Evolutionary conservation across 257 asterid genomes (phyloP), one percentile per base, ranked within the genome.

Genomic region (Solanum paucissectum): DNA sequence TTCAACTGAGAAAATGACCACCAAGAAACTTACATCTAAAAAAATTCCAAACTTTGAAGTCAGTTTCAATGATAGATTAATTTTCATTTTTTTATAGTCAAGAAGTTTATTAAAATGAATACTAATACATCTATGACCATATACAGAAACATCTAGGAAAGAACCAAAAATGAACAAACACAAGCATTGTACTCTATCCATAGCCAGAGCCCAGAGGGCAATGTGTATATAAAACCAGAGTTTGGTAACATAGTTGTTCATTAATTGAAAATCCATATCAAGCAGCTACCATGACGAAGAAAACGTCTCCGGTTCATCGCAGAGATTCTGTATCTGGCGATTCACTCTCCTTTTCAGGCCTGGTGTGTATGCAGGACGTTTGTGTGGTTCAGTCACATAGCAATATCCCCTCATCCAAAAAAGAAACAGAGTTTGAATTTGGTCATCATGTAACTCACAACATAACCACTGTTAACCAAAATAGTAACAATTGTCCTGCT

Each of bases 341-440:
- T 66, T 94, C 97, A 1, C 93, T 94, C 89, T 93, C 96, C 87
- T 95, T 94, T 37, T 74, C 94, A 34, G 88, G 93, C 89, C 90
- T 93, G 3, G 91, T 93, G 46, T 89, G 92, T 81, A 79, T 77
- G 38, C 94, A 91, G 75, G 90, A 93, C n/a, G 89, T 81, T 25
- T 49, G 27, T 1, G 9, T 55, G 5, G 40, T 81, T 27, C 66
- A 46, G 27, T 3, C 42, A 46, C 68, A 29, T 23, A 46, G 18
- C 29, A 14, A 46, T 9, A 81, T 49, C 69, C 49, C 88, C 38
- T 38, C 83, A 62, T 79, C 64, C 18, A 79, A 88, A 77, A 69
- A 60, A 34, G 66, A 87, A 75, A 71, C 89, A 58, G 93, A 90
- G 42, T 93, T 94, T 8, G 93, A 92, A 87, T 93, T 92, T 89